Percentiles rank a stretch among this genome's conserved stretches.
Conservation (phyloP, 306 rosid genomes). For the Quercus aquifolioides region DNA sequence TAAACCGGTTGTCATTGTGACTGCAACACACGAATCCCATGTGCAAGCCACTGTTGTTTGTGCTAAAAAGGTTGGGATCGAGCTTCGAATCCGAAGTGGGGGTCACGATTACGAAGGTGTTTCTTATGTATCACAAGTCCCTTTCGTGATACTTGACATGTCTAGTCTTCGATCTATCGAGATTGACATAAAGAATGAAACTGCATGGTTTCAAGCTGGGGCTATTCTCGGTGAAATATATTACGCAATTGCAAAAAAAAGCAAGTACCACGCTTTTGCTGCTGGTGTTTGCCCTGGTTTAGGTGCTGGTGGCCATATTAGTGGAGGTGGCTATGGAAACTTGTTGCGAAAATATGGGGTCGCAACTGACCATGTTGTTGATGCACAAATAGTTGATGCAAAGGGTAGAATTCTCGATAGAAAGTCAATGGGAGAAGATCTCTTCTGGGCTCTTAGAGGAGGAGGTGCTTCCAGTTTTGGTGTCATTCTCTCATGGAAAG, state of each 20-base stretch:
- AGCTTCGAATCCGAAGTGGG: conserved; percentile 63
- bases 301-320: too few relatives aligned
- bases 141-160: conserved; percentile 59
- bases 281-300: too few relatives aligned
- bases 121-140: conserved; percentile 56
- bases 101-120: conserved; percentile 87
- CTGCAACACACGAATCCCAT: conserved; percentile 53
- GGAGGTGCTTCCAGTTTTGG: conserved; percentile 78
- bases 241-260: too few relatives aligned
- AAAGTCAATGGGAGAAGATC: conserved; percentile 61
- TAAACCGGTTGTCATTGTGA: conserved; percentile 64
- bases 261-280: too few relatives aligned
- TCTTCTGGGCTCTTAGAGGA: conserved; percentile 81
- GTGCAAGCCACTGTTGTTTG: conserved; percentile 65
- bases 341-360: conserved; percentile 69
- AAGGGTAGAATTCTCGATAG: conserved; percentile 56
- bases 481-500: conserved; percentile 56
- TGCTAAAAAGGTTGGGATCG: conserved; percentile 50
- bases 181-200: too few relatives aligned
- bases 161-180: conserved; percentile 39
- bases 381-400: conserved; percentile 52
- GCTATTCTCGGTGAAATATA: too few relatives aligned
- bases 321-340: conserved; percentile 41
- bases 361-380: conserved; percentile 50
- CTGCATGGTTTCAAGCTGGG: too few relatives aligned